Conservation (phyloP, 1,139 yeast genomes). For the Blastobotrys apis region DNA sequence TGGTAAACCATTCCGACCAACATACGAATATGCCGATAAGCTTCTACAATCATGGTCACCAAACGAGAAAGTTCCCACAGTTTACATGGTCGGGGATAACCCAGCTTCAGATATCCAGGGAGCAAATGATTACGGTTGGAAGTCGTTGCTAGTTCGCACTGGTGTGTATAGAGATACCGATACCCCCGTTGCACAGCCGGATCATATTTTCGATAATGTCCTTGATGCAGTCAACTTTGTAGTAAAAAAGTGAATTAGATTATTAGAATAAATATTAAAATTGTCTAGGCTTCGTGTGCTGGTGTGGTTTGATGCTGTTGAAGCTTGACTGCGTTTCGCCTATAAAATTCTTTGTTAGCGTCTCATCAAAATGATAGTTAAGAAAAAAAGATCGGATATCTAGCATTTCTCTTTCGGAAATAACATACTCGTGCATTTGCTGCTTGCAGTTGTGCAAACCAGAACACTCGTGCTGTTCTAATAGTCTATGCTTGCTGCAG, state of each 20-base stretch:
- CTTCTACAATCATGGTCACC: slow-evolving; percentile 55
- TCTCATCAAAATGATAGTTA: too few relatives aligned
- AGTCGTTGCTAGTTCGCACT: slow-evolving; percentile 72
- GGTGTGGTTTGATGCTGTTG: slow-evolving; percentile 44
- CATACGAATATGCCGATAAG: slow-evolving; percentile 81
- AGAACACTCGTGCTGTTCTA: slow-evolving; percentile 79
- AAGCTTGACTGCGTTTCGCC: slow-evolving; percentile 40
- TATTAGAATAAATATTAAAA: slow-evolving; percentile 23
- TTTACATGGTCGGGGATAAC: slow-evolving; percentile 95
- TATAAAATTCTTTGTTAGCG: too few relatives aligned
- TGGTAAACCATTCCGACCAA: slow-evolving; percentile 80
- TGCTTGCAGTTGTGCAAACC: slow-evolving; percentile 81
- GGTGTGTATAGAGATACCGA: slow-evolving; percentile 80
- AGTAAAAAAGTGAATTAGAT: background rate
- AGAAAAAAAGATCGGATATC: too few relatives aligned
- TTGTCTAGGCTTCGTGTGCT: slow-evolving; percentile 45
- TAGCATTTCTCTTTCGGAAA: too few relatives aligned
- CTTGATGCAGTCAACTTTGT: slow-evolving; percentile 35
- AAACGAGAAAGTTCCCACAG: slow-evolving; percentile 35
- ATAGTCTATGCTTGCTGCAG: slow-evolving; percentile 80
- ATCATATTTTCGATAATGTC: slow-evolving; percentile 36
- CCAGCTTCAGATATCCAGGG: slow-evolving; percentile 91
- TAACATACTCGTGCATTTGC: slow-evolving; percentile 53
- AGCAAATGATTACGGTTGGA: slow-evolving; percentile 86
- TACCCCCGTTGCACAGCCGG: slow-evolving; percentile 33